Base-by-base conservation (phyloP, 2,329 filamentous ascomycete species). In the Hysterium pulicare region DNA sequence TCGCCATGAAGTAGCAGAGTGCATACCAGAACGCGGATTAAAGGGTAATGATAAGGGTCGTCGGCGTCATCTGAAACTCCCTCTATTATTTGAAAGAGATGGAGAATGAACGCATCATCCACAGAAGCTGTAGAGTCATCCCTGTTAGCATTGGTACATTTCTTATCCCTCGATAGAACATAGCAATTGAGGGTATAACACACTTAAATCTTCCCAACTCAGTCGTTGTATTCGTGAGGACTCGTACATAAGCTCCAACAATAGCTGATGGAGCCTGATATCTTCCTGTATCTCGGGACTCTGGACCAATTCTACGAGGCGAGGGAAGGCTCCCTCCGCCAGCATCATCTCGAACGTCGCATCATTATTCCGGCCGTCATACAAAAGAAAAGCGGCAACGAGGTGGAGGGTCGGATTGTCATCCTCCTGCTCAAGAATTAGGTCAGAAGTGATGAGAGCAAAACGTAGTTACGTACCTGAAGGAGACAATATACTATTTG, bases 1-100 rank as follows among this genome's bases (percentile, higher is more conserved):
- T 28, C 7, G 7, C 24, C 13, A 26, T 19, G 17, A 23, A 23
- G 3, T 3, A 13, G 3, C 13, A 15, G 16, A 3, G 15, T 11
- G 73, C 83, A 64, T 70, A 95, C 90, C 70, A 98, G 67, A 38
- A 97, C 90, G 50, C 90, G 82, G 59, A 98, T 96, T 34, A 96
- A 85, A 5, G 89, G 86, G 64, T 96, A 97, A 64, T 97, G 91
- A 64, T 95, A 98, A 1, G 91, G 91, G 65, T 97, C 93, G 53
- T 89, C 81, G 17, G 81, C 83, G 66, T 97, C 91, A 62, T 91
- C 83, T 5, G 89, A 93, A 4, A 91, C 75, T 48, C 87, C 79
- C 69, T 97, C 91, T 58, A 96, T 91, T 43, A 95, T 83, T 51
- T 84, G 78, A 58, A 97, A 90, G 8, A 98, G 79, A 59, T 87